Percentiles rank a stretch among this genome's conserved stretches.
These are phyloP conservation scores for Aegle marmelos DNA, from an alignment of 345 rosid genomes.

Conservation along the genomic window DNA sequence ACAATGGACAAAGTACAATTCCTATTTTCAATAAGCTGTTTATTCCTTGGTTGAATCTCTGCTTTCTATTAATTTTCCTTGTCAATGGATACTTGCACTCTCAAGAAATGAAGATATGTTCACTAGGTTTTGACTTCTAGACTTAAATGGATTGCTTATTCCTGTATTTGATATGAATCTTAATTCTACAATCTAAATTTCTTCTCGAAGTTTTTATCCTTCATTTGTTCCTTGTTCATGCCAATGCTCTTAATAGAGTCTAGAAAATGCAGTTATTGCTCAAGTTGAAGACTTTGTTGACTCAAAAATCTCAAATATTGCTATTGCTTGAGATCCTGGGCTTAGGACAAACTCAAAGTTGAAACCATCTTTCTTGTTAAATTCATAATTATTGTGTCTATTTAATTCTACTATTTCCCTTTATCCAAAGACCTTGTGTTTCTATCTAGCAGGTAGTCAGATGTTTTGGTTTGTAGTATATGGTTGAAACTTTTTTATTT, in stretches of 20 bases:
- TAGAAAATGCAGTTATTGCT: background rate
- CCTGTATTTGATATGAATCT: background rate
- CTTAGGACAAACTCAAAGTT: background rate
- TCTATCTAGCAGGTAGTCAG: background rate
- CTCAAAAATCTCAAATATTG: background rate
- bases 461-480: background rate
- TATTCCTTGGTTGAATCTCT: background rate
- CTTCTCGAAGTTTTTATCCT: background rate
- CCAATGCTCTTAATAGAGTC: background rate
- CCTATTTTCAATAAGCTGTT: background rate
- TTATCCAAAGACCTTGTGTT: background rate
- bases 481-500: background rate
- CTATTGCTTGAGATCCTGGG: background rate
- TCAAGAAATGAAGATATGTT: background rate
- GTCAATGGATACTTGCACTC: background rate
- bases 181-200: background rate
- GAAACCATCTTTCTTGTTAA: background rate
- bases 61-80: background rate
- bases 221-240: background rate
- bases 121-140: background rate
- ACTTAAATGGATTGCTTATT: background rate
- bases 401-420: background rate
- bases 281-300: background rate
- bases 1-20: conserved; percentile 72
- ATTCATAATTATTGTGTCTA: background rate